These are phyloP conservation scores for Lactarius quietus DNA, from an alignment of 768 basidiomycete species.

Conservation along the genomic window DNA sequence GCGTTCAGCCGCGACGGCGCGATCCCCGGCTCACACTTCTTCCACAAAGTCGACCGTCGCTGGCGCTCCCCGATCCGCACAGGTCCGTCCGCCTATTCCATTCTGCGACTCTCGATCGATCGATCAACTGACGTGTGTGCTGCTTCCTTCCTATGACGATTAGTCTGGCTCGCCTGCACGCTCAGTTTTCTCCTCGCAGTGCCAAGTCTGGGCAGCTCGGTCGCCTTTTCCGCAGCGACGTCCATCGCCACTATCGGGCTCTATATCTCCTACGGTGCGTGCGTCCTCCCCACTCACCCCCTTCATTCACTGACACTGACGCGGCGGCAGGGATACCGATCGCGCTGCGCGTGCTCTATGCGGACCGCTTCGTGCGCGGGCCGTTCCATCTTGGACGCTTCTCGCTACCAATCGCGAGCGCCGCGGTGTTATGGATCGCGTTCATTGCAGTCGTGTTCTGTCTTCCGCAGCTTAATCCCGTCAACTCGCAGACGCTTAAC, in stretches of 20 bases:
- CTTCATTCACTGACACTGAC: no score
- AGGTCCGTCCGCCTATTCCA: no score
- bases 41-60: constrained; percentile 56
- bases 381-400: constrained; percentile 68
- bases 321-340: constrained; percentile 56
- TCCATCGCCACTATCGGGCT: constrained; percentile 71
- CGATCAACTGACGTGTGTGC: no score
- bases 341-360: constrained; percentile 59
- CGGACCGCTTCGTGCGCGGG: constrained; percentile 55
- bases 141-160: no score
- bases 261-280: constrained; percentile 53
- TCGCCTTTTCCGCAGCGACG: constrained; percentile 58
- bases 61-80: constrained; percentile 67
- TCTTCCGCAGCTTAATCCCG: constrained; percentile 67
- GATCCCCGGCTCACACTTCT: constrained; percentile 63
- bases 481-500: constrained; percentile 67
- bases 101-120: no score
- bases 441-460: constrained; percentile 76
- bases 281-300: neutral
- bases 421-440: constrained; percentile 61
- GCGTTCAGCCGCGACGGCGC: constrained; percentile 75
- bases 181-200: constrained; percentile 72
- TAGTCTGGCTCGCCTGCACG: constrained; percentile 77
- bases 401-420: constrained; percentile 55
- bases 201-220: constrained; percentile 67